phyloP scores from a whole-genome alignment of 1,284 basidiomycete genomes.

The Laetiporus sulphureus region DNA sequence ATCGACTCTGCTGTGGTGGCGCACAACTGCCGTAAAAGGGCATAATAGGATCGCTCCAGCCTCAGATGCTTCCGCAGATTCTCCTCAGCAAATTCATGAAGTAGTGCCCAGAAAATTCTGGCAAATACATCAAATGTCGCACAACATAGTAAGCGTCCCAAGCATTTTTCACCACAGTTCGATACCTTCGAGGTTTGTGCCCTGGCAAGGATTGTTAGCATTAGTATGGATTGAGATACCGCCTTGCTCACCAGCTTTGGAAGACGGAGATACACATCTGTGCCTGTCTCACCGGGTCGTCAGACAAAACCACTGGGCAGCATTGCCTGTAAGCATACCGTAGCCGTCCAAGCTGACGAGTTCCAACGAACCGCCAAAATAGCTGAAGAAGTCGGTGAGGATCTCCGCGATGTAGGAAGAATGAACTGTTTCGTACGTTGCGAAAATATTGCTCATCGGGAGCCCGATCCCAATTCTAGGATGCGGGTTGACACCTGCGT shows the following conservation, averaged over 20 bases:
- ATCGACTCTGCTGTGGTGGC: too few relatives aligned
- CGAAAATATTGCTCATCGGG: conserved; percentile 82
- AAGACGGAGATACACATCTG: conserved; percentile 74
- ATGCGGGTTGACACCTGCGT: conserved; percentile 45
- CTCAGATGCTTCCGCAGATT: too few relatives aligned
- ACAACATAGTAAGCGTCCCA: too few relatives aligned
- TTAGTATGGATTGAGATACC: not conserved
- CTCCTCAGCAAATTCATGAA: too few relatives aligned
- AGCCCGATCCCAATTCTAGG: conserved; percentile 72
- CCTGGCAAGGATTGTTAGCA: conserved; percentile 33
- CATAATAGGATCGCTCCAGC: too few relatives aligned
- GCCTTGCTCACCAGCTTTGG: conserved; percentile 65
- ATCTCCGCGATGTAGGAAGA: not conserved
- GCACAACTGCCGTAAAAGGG: too few relatives aligned
- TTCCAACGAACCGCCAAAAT: conserved; percentile 78
- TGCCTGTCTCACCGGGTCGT: conserved; percentile 39
- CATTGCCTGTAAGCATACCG: too few relatives aligned
- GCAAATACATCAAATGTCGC: too few relatives aligned
- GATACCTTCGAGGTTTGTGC: conserved; percentile 78
- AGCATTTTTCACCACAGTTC: conserved; percentile 56
- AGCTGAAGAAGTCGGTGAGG: conserved; percentile 32
- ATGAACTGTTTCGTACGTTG: conserved; percentile 41
- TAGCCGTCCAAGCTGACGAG: conserved; percentile 81
- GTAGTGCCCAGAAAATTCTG: too few relatives aligned
- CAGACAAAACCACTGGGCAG: too few relatives aligned